A percentile compares a stretch with the other conserved stretches of the same genome.
Conservation (phyloP, 2,329 filamentous ascomycete species). For the Hymenoscyphus linearis region DNA sequence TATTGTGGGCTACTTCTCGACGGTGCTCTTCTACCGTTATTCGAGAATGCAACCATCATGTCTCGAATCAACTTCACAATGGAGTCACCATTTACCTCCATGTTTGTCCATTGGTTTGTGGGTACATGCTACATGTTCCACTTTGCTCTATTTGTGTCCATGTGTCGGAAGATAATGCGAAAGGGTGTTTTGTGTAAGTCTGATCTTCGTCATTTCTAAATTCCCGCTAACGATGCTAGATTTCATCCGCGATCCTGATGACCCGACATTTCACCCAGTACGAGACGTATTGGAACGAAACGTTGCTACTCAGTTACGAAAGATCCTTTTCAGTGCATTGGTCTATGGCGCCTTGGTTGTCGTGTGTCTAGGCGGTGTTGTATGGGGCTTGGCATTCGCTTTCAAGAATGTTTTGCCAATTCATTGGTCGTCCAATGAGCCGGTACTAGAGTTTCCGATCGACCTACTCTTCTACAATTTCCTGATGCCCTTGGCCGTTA, state of each 20-base stretch:
- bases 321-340: constrained; percentile 92
- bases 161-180: constrained; percentile 97
- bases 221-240: constrained; percentile 46
- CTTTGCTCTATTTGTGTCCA: constrained; percentile 95
- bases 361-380: constrained; percentile 87
- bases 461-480: constrained; percentile 97
- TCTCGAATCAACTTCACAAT: constrained; percentile 75
- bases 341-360: constrained; percentile 93
- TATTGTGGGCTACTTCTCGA: constrained; percentile 94
- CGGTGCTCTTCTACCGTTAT: constrained; percentile 80
- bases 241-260: constrained; percentile 96
- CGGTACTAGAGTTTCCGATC: constrained; percentile 88
- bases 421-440: constrained; percentile 88
- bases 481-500: constrained; percentile 81
- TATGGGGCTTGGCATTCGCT: constrained; percentile 76
- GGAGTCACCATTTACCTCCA: constrained; percentile 77
- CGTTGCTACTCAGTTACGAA: constrained; percentile 86
- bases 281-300: constrained; percentile 93
- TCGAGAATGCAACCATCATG: constrained; percentile 71
- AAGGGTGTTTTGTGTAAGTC: constrained; percentile 82
- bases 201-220: background rate
- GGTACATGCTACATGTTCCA: constrained; percentile 99
- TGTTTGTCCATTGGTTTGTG: constrained; percentile 98
- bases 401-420: constrained; percentile 76
- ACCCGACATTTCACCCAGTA: constrained; percentile 96